Base-by-base conservation (phyloP, 2,329 filamentous ascomycete species). In the Talaromyces marneffei region DNA sequence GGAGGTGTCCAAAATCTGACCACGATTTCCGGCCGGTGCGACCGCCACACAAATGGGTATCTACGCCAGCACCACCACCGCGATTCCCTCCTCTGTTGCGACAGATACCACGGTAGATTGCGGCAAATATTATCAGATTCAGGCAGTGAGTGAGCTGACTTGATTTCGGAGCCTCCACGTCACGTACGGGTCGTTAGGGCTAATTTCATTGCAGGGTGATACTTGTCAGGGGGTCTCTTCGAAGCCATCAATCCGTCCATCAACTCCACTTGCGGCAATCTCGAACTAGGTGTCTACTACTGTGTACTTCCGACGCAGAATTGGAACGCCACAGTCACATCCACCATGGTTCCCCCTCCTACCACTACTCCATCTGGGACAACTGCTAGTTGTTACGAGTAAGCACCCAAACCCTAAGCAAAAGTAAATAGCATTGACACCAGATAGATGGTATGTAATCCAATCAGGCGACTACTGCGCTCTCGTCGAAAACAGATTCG, bases 201-300 rank as follows among this genome's bases (percentile, higher is more conserved):
- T n/a, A n/a, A n/a, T n/a, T n/a, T n/a, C n/a, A n/a, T n/a, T n/a
- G n/a, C n/a, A n/a, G n/a, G n/a, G n/a, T n/a, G n/a, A n/a, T n/a
- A n/a, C n/a, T n/a, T n/a, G n/a, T n/a, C n/a, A n/a, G n/a, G n/a
- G n/a, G n/a, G n/a, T n/a, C n/a, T 33, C 16, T 66, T 66, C 40
- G 58, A 66, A 46, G 39, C 31, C 14, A 65, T 65, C 18, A 74
- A 75, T 52, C 70, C 72, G 1, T 64, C 61, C 18, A 65, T 70
- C 25, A 64, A 66, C 18, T 60, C 33, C n/a, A 63, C 64, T 33
- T 74, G 71, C 59, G 53, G 29, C 9, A 66, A 67, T 10, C 64
- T 74, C 18, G 63, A 62, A 56, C 39, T 60, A 12, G 64, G 64
- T 9, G 39, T 66, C 33, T 65, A 66, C 5, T 64, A 65, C 33